Base-by-base conservation (phyloP, 2,329 filamentous ascomycete genomes). In the Fusarium sulawesiense region DNA sequence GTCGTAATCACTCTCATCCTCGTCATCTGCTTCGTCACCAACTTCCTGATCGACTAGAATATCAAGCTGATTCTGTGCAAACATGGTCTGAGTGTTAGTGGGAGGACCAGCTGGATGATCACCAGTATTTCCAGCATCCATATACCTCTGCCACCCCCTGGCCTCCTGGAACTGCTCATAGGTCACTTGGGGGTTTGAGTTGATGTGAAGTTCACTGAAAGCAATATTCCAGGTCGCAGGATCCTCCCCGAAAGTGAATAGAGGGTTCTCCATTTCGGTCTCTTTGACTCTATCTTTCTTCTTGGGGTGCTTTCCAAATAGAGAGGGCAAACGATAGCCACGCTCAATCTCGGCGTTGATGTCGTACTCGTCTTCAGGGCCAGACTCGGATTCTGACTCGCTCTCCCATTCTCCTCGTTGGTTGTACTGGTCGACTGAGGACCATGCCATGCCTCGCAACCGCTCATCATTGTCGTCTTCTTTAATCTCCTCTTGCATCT, bases 401-500 rank as follows among this genome's bases (percentile, higher is more conserved):
- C 44, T 55, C 20, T 68, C 64, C 48, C 49, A 71, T n/a, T 48
- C 37, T 34, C 50, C 64, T 9, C 30, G 50, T 29, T 72, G 70
- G 20, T 75, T 74, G 45, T 66, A 72, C 25, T 75, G 73, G 42
- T 70, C 62, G 11, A 58, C 49, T 10, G 73, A 73, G 13, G 72
- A 76, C 75, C 78, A 82, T 29, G 76, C 79, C 71, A 79, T 73
- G 27, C 76, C 76, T 7, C 78, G 76, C 11, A 82, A 76, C 3
- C 72, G 72, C 29, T 81, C 77, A 47, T 80, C 78, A 25, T 78
- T 73, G 56, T 80, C 79, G 5, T 79, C 75, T 1, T 76, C 76
- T n/a, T 74, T 72, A 46, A 87, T 80, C 13, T 79, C 76, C 29
- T 77, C 67, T 71, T 79, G 80, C 68, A 84, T 75, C 40, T 78